Conservation (phyloP, 306 rosid species). For the Fragaria nilgerrensis region DNA sequence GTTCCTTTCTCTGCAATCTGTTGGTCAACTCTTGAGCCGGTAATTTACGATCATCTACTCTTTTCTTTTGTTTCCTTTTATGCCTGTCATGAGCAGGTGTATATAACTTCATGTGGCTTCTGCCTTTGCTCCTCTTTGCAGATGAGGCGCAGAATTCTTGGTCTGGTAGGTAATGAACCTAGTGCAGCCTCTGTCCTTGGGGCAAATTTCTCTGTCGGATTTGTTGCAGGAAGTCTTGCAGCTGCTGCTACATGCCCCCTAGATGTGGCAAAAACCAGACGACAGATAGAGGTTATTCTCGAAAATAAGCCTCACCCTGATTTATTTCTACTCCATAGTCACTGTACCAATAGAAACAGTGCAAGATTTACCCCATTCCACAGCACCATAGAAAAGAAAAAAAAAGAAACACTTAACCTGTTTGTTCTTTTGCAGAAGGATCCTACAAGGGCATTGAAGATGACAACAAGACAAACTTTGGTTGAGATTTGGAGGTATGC, state of each 20-base stretch:
- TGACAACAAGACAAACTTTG: conserved; percentile 85
- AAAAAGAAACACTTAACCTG: background rate
- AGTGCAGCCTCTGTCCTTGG: conserved; percentile 55
- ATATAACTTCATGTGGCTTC: conserved; percentile 27
- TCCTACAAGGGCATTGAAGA: conserved; percentile 56
- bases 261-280: conserved; percentile 88
- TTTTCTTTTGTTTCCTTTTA: conserved; percentile 6
- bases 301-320: conserved; percentile 3
- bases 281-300: conserved; percentile 81
- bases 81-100: conserved; percentile 26
- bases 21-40: conserved; percentile 97
- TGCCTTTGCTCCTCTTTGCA: conserved; percentile 26
- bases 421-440: conserved; percentile 48
- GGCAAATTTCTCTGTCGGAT: conserved; percentile 85
- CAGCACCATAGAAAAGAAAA: background rate
- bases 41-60: conserved; percentile 31
- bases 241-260: conserved; percentile 93
- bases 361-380: background rate
- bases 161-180: conserved; percentile 58
- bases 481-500: conserved; percentile 81
- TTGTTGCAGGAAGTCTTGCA: conserved; percentile 83
- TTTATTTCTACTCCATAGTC: background rate
- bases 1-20: conserved; percentile 96
- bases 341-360: background rate
- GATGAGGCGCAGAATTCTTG: conserved; percentile 66